A percentile compares a stretch with the other conserved stretches of the same genome.
Evolutionary conservation across 192 early-diverging fungal genomes (phyloP).

Genomic region (Funneliformis mosseae): DNA sequence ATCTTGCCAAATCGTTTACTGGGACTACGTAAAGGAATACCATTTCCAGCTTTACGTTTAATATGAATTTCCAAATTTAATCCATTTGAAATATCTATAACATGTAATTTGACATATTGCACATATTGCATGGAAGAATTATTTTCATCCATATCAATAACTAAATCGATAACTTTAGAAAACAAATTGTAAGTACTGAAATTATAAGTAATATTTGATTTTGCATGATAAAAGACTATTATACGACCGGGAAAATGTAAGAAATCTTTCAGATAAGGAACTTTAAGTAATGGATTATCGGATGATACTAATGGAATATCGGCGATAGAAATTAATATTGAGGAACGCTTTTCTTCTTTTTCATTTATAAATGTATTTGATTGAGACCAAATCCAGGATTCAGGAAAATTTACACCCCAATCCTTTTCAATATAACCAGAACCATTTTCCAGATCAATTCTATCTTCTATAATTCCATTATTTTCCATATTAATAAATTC

Average conservation of each 20-base stretch:
- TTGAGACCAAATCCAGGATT: slow-evolving; percentile 56
- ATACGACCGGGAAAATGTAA: slow-evolving; percentile 37
- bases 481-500: slow-evolving; percentile 28
- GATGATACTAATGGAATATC: slow-evolving; percentile 25
- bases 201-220: slow-evolving; percentile 45
- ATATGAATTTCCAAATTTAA: slow-evolving; percentile 33
- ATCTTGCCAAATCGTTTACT: slow-evolving; percentile 37
- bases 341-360: slow-evolving; percentile 32
- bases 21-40: slow-evolving; percentile 48
- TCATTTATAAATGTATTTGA: slow-evolving; percentile 43
- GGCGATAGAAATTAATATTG: slow-evolving; percentile 35
- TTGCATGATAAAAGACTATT: slow-evolving; percentile 40
- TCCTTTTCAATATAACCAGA: slow-evolving; percentile 55
- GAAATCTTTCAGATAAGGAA: not conserved
- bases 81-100: slow-evolving; percentile 22
- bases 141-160: slow-evolving; percentile 27
- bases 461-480: slow-evolving; percentile 19
- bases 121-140: slow-evolving; percentile 30
- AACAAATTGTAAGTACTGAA: slow-evolving; percentile 41
- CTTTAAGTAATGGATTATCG: not conserved
- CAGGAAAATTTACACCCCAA: slow-evolving; percentile 54
- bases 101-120: slow-evolving; percentile 35
- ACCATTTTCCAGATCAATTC: slow-evolving; percentile 37
- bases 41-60: slow-evolving; percentile 39
- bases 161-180: slow-evolving; percentile 26